These are phyloP conservation scores for Streptanthus diversifolius DNA, from an alignment of 345 rosid genomes.

Conservation along the genomic window DNA sequence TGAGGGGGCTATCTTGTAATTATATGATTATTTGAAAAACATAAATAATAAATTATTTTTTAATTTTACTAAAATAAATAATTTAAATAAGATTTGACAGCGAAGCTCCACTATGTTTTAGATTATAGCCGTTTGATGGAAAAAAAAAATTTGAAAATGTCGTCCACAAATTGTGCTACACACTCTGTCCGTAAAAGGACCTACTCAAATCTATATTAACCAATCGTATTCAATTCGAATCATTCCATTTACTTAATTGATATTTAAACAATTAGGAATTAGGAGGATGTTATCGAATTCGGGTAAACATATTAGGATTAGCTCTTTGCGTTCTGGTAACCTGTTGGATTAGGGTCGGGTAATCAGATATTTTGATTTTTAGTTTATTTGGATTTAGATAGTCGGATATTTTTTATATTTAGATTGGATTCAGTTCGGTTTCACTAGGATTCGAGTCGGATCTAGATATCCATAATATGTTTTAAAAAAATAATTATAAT, in stretches of 20 bases:
- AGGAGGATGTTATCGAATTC: too few species aligned
- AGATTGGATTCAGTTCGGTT: too few species aligned
- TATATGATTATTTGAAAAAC: background rate
- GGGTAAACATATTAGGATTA: too few species aligned
- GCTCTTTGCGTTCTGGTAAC: too few species aligned
- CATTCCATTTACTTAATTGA: background rate
- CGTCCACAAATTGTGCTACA: background rate
- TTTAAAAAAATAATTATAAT: too few species aligned
- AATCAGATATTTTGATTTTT: too few species aligned
- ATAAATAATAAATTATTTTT: background rate
- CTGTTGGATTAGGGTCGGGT: too few species aligned
- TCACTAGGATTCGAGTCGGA: too few species aligned
- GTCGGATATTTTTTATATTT: too few species aligned
- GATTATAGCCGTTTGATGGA: slow-evolving; percentile 1
- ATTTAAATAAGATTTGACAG: background rate
- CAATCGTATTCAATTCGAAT: background rate
- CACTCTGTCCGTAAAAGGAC: background rate
- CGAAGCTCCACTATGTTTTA: slow-evolving; percentile 16
- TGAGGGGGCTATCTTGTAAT: background rate
- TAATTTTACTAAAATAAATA: background rate
- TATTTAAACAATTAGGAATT: background rate
- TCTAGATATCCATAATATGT: too few species aligned
- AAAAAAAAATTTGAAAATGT: background rate
- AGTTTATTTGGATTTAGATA: too few species aligned
- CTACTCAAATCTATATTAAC: background rate